Conservation (phyloP, 257 asterid genomes). For the Apocynum venetum region DNA sequence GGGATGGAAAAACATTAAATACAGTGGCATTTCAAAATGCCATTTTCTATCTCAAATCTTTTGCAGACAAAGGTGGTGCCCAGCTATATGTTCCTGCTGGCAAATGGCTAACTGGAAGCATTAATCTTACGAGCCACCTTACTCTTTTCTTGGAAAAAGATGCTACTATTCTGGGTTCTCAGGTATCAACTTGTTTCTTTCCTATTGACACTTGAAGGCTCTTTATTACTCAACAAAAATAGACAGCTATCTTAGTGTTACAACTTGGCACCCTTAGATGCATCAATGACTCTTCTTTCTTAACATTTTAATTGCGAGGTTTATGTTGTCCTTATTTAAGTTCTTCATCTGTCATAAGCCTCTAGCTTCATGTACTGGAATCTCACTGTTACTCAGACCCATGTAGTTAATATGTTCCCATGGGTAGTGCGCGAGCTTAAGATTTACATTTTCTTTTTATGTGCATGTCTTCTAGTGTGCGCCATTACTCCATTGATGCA, state of each 20-base stretch:
- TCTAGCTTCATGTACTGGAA: not conserved
- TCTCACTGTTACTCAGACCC: not conserved
- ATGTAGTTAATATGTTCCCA: not conserved
- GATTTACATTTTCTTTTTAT: not conserved
- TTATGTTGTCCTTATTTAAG: not conserved
- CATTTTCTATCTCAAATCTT: slow-evolving; percentile 88
- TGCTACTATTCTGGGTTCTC: slow-evolving; percentile 79
- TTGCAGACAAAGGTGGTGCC: slow-evolving; percentile 96
- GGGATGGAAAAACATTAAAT: slow-evolving; percentile 82
- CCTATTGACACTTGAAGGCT: not conserved
- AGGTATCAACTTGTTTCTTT: slow-evolving; percentile 33
- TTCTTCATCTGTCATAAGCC: not conserved
- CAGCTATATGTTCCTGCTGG: slow-evolving; percentile 96
- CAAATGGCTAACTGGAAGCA: slow-evolving; percentile 80
- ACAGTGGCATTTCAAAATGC: slow-evolving; percentile 97
- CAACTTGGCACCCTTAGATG: not conserved
- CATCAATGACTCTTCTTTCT: not conserved
- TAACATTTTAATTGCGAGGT: not conserved
- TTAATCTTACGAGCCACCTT: slow-evolving; percentile 94
- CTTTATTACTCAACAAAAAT: not conserved
- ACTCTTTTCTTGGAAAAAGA: slow-evolving; percentile 89
- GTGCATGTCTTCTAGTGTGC: not conserved
- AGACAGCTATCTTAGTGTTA: not conserved
- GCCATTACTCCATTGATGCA: not conserved
- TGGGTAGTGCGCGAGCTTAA: not conserved